Evolutionary conservation across 78 protist genomes (phyloP).

Genomic region (Protostelium mycophagum): DNA sequence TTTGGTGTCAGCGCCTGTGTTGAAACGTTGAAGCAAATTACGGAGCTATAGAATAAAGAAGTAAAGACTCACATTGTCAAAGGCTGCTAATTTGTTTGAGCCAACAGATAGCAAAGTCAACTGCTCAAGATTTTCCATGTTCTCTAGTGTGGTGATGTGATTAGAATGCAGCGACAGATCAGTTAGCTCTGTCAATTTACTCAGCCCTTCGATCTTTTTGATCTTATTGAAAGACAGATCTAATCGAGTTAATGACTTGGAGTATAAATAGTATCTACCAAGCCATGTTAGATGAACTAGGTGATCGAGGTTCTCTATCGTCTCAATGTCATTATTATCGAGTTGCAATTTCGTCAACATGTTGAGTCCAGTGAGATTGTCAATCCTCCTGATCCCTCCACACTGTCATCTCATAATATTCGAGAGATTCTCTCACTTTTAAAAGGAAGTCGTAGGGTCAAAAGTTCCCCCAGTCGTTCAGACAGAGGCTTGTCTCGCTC

Average conservation of each 20-base stretch:
- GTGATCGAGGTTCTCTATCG: constrained; percentile 23
- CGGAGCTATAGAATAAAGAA: too few species aligned
- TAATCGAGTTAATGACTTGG: background rate
- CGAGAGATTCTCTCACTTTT: background rate
- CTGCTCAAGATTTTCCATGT: background rate
- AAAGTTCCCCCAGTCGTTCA: background rate
- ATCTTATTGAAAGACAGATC: constrained; percentile 53
- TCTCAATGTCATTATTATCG: constrained; percentile 43
- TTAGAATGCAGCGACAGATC: constrained; percentile 30
- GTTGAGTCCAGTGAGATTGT: constrained; percentile 12
- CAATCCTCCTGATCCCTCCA: constrained; percentile 7
- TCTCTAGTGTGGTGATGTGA: constrained; percentile 4
- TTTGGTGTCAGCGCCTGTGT: too few species aligned
- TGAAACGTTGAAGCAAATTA: too few species aligned
- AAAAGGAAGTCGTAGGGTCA: background rate
- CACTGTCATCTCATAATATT: background rate
- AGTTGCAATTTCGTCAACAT: constrained; percentile 21
- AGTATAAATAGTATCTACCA: background rate
- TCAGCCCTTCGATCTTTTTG: constrained; percentile 27
- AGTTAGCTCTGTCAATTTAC: constrained; percentile 18
- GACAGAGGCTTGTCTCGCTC: background rate
- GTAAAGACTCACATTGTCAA: background rate
- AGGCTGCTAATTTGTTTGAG: background rate
- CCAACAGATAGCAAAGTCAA: constrained; percentile 36
- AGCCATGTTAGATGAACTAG: constrained; percentile 22